phyloP scores from a whole-genome alignment of 345 rosid species.

The Linum usitatissimum region DNA sequence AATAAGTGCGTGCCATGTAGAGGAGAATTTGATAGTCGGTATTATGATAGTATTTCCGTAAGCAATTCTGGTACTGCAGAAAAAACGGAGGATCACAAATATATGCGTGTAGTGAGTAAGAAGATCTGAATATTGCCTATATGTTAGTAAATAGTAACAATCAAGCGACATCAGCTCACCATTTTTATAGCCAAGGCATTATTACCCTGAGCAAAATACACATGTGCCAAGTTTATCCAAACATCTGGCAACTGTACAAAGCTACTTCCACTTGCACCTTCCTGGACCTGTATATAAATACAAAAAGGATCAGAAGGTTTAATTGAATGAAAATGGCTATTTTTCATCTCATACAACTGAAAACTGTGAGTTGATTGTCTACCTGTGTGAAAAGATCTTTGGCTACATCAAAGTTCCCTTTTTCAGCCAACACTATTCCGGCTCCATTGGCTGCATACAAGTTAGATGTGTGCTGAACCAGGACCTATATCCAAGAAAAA shows the following conservation, averaged over 20 bases:
- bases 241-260: conserved; percentile 97
- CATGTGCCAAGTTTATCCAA: conserved; percentile 97
- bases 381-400: conserved; percentile 93
- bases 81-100: conserved; percentile 7
- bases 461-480: conserved; percentile 78
- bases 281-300: conserved; percentile 62
- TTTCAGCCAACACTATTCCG: conserved; percentile 90
- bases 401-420: conserved; percentile 90
- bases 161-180: conserved; percentile 36
- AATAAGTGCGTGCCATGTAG: conserved; percentile 87
- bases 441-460: conserved; percentile 98
- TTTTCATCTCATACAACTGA: conserved; percentile 10
- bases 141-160: background rate
- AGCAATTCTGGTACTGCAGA: conserved; percentile 92
- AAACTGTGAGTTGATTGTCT: conserved; percentile 16
- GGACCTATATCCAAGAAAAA: conserved; percentile 41
- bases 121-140: background rate
- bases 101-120: conserved; percentile 6
- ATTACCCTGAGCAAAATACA: conserved; percentile 93
- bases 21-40: conserved; percentile 91
- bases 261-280: conserved; percentile 96
- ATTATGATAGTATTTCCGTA: conserved; percentile 78
- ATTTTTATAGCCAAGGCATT: conserved; percentile 91
- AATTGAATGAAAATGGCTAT: background rate
- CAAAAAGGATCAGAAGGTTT: conserved; percentile 4